Evolutionary conservation across 2,329 filamentous ascomycete species (phyloP), one percentile per base, ranked within the genome.

Genomic region (Sclerotinia minor): DNA sequence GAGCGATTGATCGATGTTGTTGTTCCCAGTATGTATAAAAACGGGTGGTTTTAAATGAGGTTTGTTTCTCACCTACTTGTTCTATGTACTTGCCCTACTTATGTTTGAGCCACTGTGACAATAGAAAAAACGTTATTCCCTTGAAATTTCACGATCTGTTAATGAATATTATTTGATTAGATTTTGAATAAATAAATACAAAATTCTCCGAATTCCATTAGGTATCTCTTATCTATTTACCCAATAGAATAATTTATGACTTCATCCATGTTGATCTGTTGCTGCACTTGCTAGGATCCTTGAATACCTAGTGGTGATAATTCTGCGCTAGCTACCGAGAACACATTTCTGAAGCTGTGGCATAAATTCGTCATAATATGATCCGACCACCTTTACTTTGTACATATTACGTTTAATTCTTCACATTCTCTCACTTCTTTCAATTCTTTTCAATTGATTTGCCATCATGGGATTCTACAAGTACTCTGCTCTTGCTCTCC

Each of bases 381-480:
- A 63, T 53, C 57, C 49, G 57, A 61, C 50, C 59, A 47, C 44
- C 55, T 54, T 60, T n/a, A 29, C 29, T 35, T 6, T 0, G 38
- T 41, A n/a, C 11, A 26, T n/a, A 50, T 26, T 50, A 24, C 47
- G 17, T 41, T 41, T 41, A 41, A 15, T 35, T 64, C 35, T 44
- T 64, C 21, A 44, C 55, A 54, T 49, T 52, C 59, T 53, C 49
- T 35, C 29, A 41, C 50, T 47, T 65, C 38, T 38, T 53, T 52
- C 68, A 70, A 72, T 71, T 71, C 38, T 38, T 38, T 57, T 52
- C 68, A 70, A 72, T 71, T 71, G 65, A 70, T 64, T 67, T 67
- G 65, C 68, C 79, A 82, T 78, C 78, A 95, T 95, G 92, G 87
- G 89, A 81, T 87, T 85, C 77, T 84, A 92, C 80, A 89, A 88